A percentile compares a stretch with the other conserved stretches of the same genome.
Conservation (phyloP, 345 rosid species). For the Acer saccharum region DNA sequence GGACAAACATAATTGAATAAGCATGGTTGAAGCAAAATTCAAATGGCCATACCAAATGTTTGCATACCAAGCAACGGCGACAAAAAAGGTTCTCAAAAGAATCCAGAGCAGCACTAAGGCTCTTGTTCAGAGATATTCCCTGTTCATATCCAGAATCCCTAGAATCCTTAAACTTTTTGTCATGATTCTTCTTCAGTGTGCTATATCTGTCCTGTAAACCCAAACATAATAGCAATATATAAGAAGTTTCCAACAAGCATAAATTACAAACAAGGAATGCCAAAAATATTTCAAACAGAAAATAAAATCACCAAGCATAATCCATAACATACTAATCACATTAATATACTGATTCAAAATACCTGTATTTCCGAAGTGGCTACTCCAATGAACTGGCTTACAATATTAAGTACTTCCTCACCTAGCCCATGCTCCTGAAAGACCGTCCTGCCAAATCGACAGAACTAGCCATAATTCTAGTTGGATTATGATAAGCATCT, state of each 20-base stretch:
- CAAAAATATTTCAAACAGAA: constrained; percentile 6
- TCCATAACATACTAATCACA: constrained; percentile 20
- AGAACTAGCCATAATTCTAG: not conserved
- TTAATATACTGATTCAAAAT: constrained; percentile 15
- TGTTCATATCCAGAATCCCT: constrained; percentile 46
- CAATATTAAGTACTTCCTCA: constrained; percentile 61
- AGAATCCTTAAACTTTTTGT: constrained; percentile 41
- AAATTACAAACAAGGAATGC: not conserved
- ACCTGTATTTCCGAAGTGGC: constrained; percentile 73
- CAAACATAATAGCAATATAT: constrained; percentile 18
- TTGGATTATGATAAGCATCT: constrained; percentile 3
- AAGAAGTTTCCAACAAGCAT: constrained; percentile 20
- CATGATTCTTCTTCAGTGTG: constrained; percentile 54
- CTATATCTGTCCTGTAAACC: constrained; percentile 75
- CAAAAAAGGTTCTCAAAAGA: constrained; percentile 98
- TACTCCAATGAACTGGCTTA: constrained; percentile 73
- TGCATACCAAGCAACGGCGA: constrained; percentile 88
- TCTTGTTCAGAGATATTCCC: constrained; percentile 72
- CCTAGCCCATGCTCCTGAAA: constrained; percentile 74
- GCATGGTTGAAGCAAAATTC: constrained; percentile 20
- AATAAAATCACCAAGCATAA: not conserved
- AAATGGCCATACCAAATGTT: constrained; percentile 16
- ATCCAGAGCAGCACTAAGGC: constrained; percentile 90
- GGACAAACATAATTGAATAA: constrained; percentile 25
- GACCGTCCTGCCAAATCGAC: constrained; percentile 60